These are phyloP conservation scores for Tolypocladium inflatum DNA, from an alignment of 2,329 filamentous ascomycete genomes.

Conservation along the genomic window DNA sequence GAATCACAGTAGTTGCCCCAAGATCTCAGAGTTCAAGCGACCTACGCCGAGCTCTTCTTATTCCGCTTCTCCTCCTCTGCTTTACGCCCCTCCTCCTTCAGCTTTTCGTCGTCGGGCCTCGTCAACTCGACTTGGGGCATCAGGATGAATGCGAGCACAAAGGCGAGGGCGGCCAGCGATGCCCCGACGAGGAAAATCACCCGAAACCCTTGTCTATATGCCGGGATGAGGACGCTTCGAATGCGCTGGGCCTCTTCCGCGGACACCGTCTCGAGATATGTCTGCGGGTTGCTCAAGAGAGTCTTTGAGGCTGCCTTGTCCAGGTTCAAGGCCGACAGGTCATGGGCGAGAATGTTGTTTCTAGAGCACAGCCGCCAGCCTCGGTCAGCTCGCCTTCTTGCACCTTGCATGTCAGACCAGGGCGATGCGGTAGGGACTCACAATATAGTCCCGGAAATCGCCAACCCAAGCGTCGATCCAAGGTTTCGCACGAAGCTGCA, in stretches of 20 bases:
- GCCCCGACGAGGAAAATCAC: conserved; percentile 29
- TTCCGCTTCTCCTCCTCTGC: conserved; percentile 9
- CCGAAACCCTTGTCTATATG: conserved; percentile 25
- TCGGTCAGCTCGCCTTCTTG: background rate
- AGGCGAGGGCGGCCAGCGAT: conserved; percentile 22
- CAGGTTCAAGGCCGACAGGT: conserved; percentile 17
- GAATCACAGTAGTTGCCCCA: no score
- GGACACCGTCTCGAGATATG: conserved; percentile 18
- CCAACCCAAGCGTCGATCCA: conserved; percentile 27
- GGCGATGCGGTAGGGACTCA: conserved; percentile 8
- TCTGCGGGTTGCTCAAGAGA: conserved; percentile 22
- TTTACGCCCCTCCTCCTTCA: conserved; percentile 24
- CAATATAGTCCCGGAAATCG: conserved; percentile 28
- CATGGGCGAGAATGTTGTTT: conserved; percentile 25
- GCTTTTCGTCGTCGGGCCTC: conserved; percentile 24
- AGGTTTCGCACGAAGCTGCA: conserved; percentile 29
- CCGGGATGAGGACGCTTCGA: conserved; percentile 21
- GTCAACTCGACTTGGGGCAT: conserved; percentile 29
- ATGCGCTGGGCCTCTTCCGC: conserved; percentile 17
- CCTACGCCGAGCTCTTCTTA: background rate
- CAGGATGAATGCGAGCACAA: conserved; percentile 25
- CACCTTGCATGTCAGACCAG: background rate
- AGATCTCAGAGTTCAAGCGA: background rate
- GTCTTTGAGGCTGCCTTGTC: conserved; percentile 11
- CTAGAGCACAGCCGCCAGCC: conserved; percentile 8